Conservation (phyloP, 2,329 filamentous ascomycete species). For the Fusarium citri region DNA sequence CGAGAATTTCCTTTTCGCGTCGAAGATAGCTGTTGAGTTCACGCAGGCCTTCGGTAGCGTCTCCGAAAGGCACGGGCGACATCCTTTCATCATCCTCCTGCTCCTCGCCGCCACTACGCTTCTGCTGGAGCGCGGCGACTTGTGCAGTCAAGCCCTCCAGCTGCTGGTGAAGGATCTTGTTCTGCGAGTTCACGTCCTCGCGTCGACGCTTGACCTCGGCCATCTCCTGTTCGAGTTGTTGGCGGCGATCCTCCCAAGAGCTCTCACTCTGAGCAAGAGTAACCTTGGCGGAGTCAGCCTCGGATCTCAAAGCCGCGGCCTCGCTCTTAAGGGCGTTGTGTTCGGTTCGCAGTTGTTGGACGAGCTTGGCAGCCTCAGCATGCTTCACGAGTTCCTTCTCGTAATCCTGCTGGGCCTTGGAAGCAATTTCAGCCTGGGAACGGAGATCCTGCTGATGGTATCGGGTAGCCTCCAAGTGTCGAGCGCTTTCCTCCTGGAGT, state of each 20-base stretch:
- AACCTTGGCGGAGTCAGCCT: slow-evolving; percentile 87
- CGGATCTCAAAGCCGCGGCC: slow-evolving; percentile 77
- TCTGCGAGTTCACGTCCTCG: slow-evolving; percentile 88
- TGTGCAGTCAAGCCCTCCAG: slow-evolving; percentile 85
- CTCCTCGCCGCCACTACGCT: slow-evolving; percentile 65
- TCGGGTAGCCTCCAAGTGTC: slow-evolving; percentile 81
- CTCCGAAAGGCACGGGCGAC: slow-evolving; percentile 63
- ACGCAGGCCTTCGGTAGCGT: slow-evolving; percentile 79
- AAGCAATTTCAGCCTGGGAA: slow-evolving; percentile 91
- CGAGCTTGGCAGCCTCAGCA: slow-evolving; percentile 88
- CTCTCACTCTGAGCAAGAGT: slow-evolving; percentile 83
- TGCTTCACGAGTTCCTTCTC: slow-evolving; percentile 95
- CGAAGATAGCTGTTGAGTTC: slow-evolving; percentile 93
- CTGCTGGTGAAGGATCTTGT: slow-evolving; percentile 89
- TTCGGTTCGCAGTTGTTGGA: slow-evolving; percentile 83
- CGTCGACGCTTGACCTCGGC: slow-evolving; percentile 80
- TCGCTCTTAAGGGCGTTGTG: slow-evolving; percentile 86
- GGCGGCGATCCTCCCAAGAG: slow-evolving; percentile 87
- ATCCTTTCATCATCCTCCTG: slow-evolving; percentile 64
- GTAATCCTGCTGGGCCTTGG: slow-evolving; percentile 93
- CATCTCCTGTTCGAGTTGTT: slow-evolving; percentile 86
- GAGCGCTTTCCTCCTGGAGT: slow-evolving; percentile 85
- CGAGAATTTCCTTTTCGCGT: slow-evolving; percentile 96
- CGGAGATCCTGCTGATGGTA: slow-evolving; percentile 93
- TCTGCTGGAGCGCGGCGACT: slow-evolving; percentile 82